Evolutionary conservation across 192 early-diverging fungal genomes (phyloP), one percentile per base, ranked within the genome.

Genomic region (Chytriomyces sp.): DNA sequence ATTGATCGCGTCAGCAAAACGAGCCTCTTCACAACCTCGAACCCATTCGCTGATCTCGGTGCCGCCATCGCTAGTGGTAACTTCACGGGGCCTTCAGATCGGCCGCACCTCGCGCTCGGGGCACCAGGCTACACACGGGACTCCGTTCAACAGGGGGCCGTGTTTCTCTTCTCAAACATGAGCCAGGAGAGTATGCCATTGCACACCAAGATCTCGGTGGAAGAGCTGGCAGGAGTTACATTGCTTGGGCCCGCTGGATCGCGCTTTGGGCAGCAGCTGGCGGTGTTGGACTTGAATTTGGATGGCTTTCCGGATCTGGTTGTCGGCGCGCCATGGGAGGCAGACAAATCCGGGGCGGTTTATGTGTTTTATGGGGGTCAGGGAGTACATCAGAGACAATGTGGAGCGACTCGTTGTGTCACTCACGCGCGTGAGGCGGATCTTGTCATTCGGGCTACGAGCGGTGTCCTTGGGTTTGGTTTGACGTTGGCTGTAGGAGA

Each of bases 271-370:
- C 86, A 88, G 75, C 83, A 90, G 0, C 49, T 92, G 44, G 86
- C 90, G 0, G 91, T 92, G 22, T 76, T 94, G 3, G 94, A 96
- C 74, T 78, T 92, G 25, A 96, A 96, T 70, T 70, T 79, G 14
- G 94, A 96, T 73, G 93, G 94, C 0, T 88, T 94, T 25, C 93
- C 94, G 72, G 93, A 96, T 76, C 78, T 96, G 39, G 93, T 82
- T 3, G 85, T 96, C 5, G 85, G 89, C 52, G 87, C 84, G 39
- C 91, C 89, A 26, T 53, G 19, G 38, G 22, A 39, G 7, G 36
- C 33, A 41, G 5, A 32, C 4, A 57, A 58, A 22, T 28, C 31
- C 49, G 74, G 66, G 5, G 44, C 52, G 17, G 56, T 75, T 14
- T 75, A 69, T 33, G 55, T 75, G 6, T 75, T 75, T 49, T 67